A percentile compares a stretch with the other conserved stretches of the same genome.
Evolutionary conservation across 306 rosid genomes (phyloP).

Genomic region (Trichosanthes cucumerina): DNA sequence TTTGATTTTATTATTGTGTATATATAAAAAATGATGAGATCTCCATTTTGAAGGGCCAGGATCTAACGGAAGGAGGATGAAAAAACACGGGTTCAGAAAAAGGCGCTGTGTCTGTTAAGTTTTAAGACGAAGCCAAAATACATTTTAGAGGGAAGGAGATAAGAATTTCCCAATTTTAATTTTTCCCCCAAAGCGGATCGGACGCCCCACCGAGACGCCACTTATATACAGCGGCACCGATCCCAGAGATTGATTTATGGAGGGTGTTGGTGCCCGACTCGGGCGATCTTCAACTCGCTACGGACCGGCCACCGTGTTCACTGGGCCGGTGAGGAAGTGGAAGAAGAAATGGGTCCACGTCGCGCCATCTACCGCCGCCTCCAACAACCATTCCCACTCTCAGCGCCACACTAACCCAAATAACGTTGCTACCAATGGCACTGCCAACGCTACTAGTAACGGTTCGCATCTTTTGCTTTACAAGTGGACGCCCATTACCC

Average conservation of each 20-base stretch:
- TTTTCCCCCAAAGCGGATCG: background rate
- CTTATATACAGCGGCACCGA: slow-evolving; percentile 19
- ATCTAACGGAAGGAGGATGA: background rate
- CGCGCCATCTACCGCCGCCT: slow-evolving; percentile 35
- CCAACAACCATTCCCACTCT: slow-evolving; percentile 21
- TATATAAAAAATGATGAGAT: background rate
- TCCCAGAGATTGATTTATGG: slow-evolving; percentile 39
- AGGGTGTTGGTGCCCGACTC: slow-evolving; percentile 94
- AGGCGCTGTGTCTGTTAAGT: background rate
- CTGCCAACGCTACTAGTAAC: slow-evolving; percentile 29
- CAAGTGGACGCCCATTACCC: slow-evolving; percentile 92
- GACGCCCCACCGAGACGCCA: slow-evolving; percentile 1
- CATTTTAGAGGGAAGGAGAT: background rate
- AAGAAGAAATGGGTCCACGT: slow-evolving; percentile 98
- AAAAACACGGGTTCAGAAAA: background rate
- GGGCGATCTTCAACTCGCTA: slow-evolving; percentile 94
- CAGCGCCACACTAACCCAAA: slow-evolving; percentile 16
- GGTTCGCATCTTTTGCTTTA: slow-evolving; percentile 66
- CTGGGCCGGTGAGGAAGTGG: slow-evolving; percentile 95
- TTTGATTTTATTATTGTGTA: no score
- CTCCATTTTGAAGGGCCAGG: background rate
- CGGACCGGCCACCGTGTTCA: slow-evolving; percentile 95
- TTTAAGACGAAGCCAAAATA: background rate
- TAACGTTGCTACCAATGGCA: slow-evolving; percentile 9
- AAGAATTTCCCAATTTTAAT: background rate